phyloP scores from a whole-genome alignment of 108 stramenopile species.

The Fragilaria crotonensis region DNA sequence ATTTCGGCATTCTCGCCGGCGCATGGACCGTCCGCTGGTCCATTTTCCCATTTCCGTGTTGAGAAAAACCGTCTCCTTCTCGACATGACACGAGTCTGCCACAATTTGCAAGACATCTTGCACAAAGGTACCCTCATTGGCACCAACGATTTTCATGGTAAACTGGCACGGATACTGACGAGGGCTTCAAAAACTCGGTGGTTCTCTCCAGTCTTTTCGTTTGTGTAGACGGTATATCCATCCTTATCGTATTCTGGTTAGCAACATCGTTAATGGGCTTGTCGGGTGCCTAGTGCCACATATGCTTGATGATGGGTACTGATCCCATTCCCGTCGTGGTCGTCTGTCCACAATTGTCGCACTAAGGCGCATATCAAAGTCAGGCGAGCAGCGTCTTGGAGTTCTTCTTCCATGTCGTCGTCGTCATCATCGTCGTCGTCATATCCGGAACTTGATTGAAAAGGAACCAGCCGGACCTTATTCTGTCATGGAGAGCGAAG shows the following conservation, averaged over 20 bases:
- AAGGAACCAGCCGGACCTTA: slow-evolving; percentile 54
- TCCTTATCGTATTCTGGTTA: slow-evolving; percentile 80
- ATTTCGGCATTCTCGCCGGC: slow-evolving; percentile 74
- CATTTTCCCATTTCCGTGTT: slow-evolving; percentile 68
- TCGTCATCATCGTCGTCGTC: slow-evolving; percentile 22
- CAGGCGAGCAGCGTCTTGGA: background rate
- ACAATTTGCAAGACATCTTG: slow-evolving; percentile 69
- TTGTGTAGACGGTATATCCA: slow-evolving; percentile 85
- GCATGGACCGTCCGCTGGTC: slow-evolving; percentile 79
- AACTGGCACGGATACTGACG: slow-evolving; percentile 85
- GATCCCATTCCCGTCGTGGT: slow-evolving; percentile 13
- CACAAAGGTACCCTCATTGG: slow-evolving; percentile 61
- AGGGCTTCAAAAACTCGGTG: slow-evolving; percentile 84
- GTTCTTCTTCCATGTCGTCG: background rate
- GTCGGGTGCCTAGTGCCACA: too few species aligned
- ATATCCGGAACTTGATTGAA: slow-evolving; percentile 40
- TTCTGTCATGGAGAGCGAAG: too few species aligned
- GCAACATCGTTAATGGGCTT: too few species aligned
- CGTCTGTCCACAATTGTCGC: slow-evolving; percentile 16
- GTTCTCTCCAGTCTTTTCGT: slow-evolving; percentile 78
- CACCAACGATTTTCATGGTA: slow-evolving; percentile 85
- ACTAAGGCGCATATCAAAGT: slow-evolving; percentile 4
- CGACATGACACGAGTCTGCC: slow-evolving; percentile 64
- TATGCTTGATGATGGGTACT: slow-evolving; percentile 47
- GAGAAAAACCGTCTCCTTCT: slow-evolving; percentile 42